Evolutionary conservation across 306 rosid species (phyloP).

Genomic region (Astragalus glycyphyllos): DNA sequence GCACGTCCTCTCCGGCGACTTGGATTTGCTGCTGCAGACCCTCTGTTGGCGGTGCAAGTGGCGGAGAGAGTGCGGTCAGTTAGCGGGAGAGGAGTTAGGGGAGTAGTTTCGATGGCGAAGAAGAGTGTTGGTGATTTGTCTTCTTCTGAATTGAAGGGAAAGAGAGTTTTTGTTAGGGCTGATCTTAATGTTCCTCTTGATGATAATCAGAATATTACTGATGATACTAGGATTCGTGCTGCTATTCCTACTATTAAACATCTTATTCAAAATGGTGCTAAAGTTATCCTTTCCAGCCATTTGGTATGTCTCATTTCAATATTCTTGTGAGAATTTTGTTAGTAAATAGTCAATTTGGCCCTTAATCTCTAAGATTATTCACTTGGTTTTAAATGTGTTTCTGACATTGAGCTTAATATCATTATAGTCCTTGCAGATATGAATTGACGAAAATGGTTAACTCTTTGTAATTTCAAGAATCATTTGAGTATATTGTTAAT

Average conservation of each 20-base stretch:
- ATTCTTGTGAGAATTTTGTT: not conserved
- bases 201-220: conserved; percentile 89
- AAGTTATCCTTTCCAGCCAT: conserved; percentile 92
- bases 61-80: conserved; percentile 63
- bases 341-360: no score
- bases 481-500: no score
- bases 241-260: conserved; percentile 94
- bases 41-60: conserved; percentile 63
- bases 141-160: conserved; percentile 77
- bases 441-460: no score
- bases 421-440: no score
- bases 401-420: no score
- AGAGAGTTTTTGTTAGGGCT: conserved; percentile 88
- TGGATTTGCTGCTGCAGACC: conserved; percentile 81
- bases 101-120: conserved; percentile 83
- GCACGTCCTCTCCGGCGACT: conserved; percentile 62
- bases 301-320: conserved; percentile 56
- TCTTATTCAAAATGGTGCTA: conserved; percentile 83
- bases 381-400: no score
- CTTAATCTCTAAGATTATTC: no score
- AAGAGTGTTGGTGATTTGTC: conserved; percentile 88
- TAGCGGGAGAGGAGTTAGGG: conserved; percentile 56
- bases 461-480: no score
- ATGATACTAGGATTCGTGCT: conserved; percentile 93
- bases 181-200: conserved; percentile 94